These are phyloP conservation scores for Citrus unshiu DNA, from an alignment of 345 rosid genomes.

Conservation along the genomic window DNA sequence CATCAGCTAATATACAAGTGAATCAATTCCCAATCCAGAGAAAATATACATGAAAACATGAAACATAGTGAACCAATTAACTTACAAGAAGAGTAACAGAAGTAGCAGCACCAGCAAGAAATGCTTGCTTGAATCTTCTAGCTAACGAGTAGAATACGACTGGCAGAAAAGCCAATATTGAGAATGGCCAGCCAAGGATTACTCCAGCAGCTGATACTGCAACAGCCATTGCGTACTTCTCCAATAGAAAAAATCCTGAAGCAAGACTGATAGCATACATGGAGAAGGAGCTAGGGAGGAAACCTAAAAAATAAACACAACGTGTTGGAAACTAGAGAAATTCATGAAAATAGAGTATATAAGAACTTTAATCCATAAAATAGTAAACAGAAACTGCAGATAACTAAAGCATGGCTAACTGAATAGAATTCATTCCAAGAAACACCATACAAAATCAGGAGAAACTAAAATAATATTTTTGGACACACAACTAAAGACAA, in stretches of 20 bases:
- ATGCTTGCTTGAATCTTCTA: slow-evolving; percentile 64
- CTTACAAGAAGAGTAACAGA: slow-evolving; percentile 69
- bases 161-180: slow-evolving; percentile 88
- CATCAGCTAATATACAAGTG: not conserved
- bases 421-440: not conserved
- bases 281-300: slow-evolving; percentile 96
- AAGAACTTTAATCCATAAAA: not conserved
- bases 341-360: not conserved
- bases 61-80: slow-evolving; percentile 6
- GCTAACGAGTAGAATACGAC: slow-evolving; percentile 57
- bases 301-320: slow-evolving; percentile 46
- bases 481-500: not conserved
- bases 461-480: not conserved
- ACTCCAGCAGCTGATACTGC: slow-evolving; percentile 75
- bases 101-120: slow-evolving; percentile 65
- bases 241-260: slow-evolving; percentile 86
- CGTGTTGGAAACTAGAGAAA: not conserved
- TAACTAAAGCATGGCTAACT: not conserved
- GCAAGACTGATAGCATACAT: slow-evolving; percentile 97
- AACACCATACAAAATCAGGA: not conserved
- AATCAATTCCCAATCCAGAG: not conserved
- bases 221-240: slow-evolving; percentile 67
- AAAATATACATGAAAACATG: not conserved
- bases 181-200: slow-evolving; percentile 98
- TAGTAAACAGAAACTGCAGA: not conserved